Evolutionary conservation across 495 filamentous ascomycete genomes (phyloP).

Genomic region (Hyaloscypha finlandica): DNA sequence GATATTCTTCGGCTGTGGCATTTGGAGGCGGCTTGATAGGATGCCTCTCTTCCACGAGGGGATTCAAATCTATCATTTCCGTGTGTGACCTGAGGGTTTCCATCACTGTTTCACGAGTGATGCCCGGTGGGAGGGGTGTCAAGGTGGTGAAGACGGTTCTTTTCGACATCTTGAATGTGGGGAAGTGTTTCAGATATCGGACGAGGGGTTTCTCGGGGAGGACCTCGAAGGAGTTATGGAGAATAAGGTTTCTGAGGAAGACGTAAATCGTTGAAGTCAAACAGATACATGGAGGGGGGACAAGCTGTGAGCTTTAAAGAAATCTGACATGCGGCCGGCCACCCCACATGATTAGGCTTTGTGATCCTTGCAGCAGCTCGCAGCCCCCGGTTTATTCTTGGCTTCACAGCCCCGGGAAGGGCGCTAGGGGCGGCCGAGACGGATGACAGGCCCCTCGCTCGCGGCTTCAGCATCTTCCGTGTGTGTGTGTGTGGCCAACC

Average conservation of each 20-base stretch:
- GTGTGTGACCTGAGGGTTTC: slow-evolving; percentile 68
- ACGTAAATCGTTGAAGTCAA: background rate
- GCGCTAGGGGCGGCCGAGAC: background rate
- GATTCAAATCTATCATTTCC: slow-evolving; percentile 82
- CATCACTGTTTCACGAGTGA: slow-evolving; percentile 66
- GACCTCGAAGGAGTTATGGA: background rate
- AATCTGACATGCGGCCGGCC: background rate
- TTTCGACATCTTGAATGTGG: slow-evolving; percentile 46
- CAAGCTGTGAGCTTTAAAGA: background rate
- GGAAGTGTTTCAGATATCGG: background rate
- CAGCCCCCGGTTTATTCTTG: background rate
- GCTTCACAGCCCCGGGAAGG: background rate
- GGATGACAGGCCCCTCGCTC: background rate
- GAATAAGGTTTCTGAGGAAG: background rate
- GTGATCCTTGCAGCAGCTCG: background rate
- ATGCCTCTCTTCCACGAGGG: slow-evolving; percentile 69
- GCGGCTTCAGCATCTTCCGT: background rate
- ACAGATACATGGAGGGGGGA: background rate
- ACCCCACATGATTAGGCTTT: background rate
- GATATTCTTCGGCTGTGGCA: slow-evolving; percentile 64
- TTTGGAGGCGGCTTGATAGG: slow-evolving; percentile 62
- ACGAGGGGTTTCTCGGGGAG: background rate
- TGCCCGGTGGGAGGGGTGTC: slow-evolving; percentile 67
- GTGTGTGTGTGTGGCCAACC: background rate
- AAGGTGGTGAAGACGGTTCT: slow-evolving; percentile 65